Evolutionary conservation across 2,329 filamentous ascomycete genomes (phyloP), one percentile per base, ranked within the genome.

Genomic region (Capronia coronata): DNA sequence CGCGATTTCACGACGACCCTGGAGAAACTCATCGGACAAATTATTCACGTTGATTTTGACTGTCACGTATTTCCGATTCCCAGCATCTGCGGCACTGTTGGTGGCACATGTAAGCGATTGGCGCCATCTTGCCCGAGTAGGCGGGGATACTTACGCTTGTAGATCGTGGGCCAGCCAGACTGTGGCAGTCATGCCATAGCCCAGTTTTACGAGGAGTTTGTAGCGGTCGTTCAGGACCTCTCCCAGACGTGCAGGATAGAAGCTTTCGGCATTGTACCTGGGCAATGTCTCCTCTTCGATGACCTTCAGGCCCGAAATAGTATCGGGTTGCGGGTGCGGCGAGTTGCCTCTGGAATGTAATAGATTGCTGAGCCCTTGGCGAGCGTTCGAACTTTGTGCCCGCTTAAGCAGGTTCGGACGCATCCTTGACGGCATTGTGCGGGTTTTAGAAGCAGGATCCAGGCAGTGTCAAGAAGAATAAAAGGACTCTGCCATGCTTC

Each of bases 101-200:
- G 38, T 6, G 21, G 23, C n/a, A 41, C 19, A 7, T n/a, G 7
- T 37, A 38, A 46, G 37, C 23, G 38, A 23, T 10, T 7, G 34
- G n/a, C 19, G 10, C 13, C 9, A 13, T 25, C 6, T 22, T 14
- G 6, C 16, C 7, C 7, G 29, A 21, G 11, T 45, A n/a, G n/a
- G n/a, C 18, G 16, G 7, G 16, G 18, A 48, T 25, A 55, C 54
- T 54, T 56, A 60, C 57, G 48, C 49, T 21, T 60, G 57, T 9
- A 68, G 57, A 54, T 72, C 65, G 25, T 62, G 63, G 3, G 68
- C 68, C 11, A 74, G 62, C 69, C 70, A 74, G 14, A 71, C 67
- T 0, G 70, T 74, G 3, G 68, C 73, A 5, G 61, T 65, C 13
- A 59, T 58, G 18, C 71, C 70, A 57, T 58, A 73, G 8, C 70